These are phyloP conservation scores for Bacterosira constricta DNA, from an alignment of 108 stramenopile genomes.

Conservation along the genomic window DNA sequence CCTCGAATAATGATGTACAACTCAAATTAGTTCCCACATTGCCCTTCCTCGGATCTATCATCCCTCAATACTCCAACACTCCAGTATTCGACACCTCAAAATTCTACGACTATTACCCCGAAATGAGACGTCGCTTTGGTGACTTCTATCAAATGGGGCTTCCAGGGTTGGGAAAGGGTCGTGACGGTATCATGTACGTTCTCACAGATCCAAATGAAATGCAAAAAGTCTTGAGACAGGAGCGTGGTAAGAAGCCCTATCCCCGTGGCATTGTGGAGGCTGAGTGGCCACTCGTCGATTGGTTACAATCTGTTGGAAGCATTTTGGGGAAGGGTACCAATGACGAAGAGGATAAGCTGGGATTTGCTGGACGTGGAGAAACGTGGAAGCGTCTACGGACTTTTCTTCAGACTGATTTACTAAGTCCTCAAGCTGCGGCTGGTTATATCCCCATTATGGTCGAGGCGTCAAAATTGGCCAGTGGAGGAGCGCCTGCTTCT, in stretches of 20 bases:
- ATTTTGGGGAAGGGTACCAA: slow-evolving; percentile 19
- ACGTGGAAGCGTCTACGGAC: slow-evolving; percentile 30
- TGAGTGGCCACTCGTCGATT: slow-evolving; percentile 14
- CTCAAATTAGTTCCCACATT: slow-evolving; percentile 21
- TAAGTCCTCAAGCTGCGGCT: slow-evolving; percentile 19
- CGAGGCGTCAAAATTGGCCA: slow-evolving; percentile 29
- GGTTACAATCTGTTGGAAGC: not conserved
- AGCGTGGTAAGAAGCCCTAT: not conserved
- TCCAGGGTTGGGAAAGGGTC: slow-evolving; percentile 27
- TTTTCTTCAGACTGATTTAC: slow-evolving; percentile 36
- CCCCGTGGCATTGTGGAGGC: slow-evolving; percentile 19
- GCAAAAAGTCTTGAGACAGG: slow-evolving; percentile 33
- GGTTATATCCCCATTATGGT: slow-evolving; percentile 36
- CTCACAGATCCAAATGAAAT: slow-evolving; percentile 39
- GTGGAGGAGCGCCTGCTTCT: slow-evolving; percentile 18
- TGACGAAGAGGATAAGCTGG: slow-evolving; percentile 10
- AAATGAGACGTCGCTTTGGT: slow-evolving; percentile 21
- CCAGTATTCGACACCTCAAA: not conserved
- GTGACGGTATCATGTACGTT: slow-evolving; percentile 16
- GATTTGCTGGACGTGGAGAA: slow-evolving; percentile 18
- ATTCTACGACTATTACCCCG: slow-evolving; percentile 17
- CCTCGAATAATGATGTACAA: not conserved
- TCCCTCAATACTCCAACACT: slow-evolving; percentile 5
- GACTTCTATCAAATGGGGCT: slow-evolving; percentile 37
- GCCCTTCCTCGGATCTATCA: slow-evolving; percentile 32